phyloP scores from a whole-genome alignment of 2,329 filamentous ascomycete genomes.

The Alternaria sp. region DNA sequence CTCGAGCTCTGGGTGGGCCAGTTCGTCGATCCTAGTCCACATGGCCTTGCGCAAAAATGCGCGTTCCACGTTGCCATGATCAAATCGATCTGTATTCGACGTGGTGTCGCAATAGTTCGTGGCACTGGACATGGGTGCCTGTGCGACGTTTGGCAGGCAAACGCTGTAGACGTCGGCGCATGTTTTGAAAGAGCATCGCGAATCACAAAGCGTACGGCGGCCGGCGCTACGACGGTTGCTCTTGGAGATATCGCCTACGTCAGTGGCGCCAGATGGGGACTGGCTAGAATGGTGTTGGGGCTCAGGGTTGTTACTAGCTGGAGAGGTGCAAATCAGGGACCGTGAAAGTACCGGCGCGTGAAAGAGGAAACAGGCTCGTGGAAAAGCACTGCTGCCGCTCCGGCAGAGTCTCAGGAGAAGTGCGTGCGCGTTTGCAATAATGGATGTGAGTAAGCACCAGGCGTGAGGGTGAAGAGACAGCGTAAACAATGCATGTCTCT shows the following conservation, averaged over 20 bases:
- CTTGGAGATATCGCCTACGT: background rate
- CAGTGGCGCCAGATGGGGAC: background rate
- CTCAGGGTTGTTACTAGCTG: background rate
- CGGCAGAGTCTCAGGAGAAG: background rate
- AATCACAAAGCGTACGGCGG: background rate
- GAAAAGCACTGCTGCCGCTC: background rate
- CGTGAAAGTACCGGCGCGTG: background rate
- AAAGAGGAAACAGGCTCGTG: background rate
- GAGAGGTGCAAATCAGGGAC: constrained; percentile 1
- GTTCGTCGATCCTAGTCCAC: background rate
- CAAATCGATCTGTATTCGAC: background rate
- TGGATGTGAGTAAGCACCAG: background rate
- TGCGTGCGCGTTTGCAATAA: background rate
- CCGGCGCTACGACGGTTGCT: background rate
- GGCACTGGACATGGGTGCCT: background rate
- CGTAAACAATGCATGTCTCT: background rate
- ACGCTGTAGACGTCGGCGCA: background rate
- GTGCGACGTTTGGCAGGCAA: background rate
- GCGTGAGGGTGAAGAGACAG: background rate
- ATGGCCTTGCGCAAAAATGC: background rate
- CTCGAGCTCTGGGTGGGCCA: background rate
- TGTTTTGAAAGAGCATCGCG: background rate
- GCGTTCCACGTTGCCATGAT: background rate
- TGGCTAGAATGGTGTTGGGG: background rate
- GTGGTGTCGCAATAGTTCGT: background rate